Evolutionary conservation across 192 early-diverging fungal species (phyloP), one percentile per base, ranked within the genome.

Genomic region (Backusella liffmaniae): DNA sequence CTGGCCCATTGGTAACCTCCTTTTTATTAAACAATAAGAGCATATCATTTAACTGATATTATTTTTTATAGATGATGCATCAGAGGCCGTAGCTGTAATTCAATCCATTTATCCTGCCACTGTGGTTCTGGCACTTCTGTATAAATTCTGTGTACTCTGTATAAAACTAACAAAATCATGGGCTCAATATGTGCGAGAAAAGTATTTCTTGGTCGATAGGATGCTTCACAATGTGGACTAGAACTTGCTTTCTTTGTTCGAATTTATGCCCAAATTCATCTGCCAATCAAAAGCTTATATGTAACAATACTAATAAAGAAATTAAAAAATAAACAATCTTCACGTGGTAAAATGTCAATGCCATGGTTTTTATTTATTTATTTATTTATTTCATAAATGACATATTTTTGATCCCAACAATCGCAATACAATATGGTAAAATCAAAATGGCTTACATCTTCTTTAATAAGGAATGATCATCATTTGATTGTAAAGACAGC

Each of bases 301-400:
- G 46, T 49, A 49, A n/a, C 18, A n/a, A 49, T 49, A 49, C 18
- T 49, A 49, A 49, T 49, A 49, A n/a, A 49, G 4, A 18, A 49
- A 49, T 13, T 13, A 67, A 34, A 18, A 18, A 67, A 18, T 30
- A 70, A 70, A 76, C 80, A 4, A 76, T 62, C 37, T 35, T 75
- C 80, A 30, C 84, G 86, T 53, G 81, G 86, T 16, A 71, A 80
- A 44, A 77, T 44, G 2, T 4, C 42, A 44, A 15, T 44, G 13
- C 42, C 42, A 15, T 44, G 41, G 1, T 15, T 44, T 41, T 41
- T 41, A n/a, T n/a, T n/a, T n/a, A n/a, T n/a, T n/a, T n/a, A n/a
- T 41, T 41, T 41, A 26, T 41, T 41, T 41, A 12, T 44, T 15
- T 16, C 15, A 32, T 32, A 32, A 32, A 32, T 32, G 41, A 3